Conservation (phyloP, 768 basidiomycete species). For the Lactifluus echinatus region DNA sequence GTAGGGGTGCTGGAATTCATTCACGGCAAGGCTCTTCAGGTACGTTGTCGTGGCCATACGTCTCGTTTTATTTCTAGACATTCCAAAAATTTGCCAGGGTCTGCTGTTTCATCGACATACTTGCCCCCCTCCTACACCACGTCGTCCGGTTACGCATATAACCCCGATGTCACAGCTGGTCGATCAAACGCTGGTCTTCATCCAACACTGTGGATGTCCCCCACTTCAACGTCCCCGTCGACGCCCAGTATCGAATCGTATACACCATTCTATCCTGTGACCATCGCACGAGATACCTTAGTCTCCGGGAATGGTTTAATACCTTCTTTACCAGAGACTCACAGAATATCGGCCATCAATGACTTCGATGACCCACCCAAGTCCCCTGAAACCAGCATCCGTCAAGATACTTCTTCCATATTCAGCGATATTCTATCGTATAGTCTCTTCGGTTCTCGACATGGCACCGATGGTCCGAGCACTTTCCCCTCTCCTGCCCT, state of each 20-base stretch:
- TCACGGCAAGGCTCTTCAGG: constrained; percentile 16
- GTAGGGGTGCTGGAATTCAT: neutral
- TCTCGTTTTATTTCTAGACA: neutral
- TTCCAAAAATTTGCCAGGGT: neutral
- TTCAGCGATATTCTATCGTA: constrained; percentile 44
- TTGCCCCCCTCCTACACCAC: constrained; percentile 17
- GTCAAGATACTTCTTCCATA: constrained; percentile 27
- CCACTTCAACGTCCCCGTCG: constrained; percentile 42
- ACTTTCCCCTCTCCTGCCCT: constrained; percentile 57
- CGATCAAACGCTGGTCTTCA: constrained; percentile 49
- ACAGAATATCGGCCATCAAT: constrained; percentile 20
- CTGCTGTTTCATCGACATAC: constrained; percentile 8
- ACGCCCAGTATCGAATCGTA: constrained; percentile 31
- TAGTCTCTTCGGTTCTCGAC: constrained; percentile 46
- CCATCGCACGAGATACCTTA: constrained; percentile 12
- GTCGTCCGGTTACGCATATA: constrained; percentile 24
- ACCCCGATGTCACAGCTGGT: constrained; percentile 32
- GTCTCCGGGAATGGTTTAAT: constrained; percentile 19
- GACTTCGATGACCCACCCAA: constrained; percentile 10
- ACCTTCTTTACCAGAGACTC: constrained; percentile 25
- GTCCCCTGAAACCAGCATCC: neutral
- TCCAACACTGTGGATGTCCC: constrained; percentile 82
- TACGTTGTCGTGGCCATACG: neutral
- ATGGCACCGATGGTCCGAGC: constrained; percentile 36
- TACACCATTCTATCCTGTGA: constrained; percentile 18